Percentiles rank a stretch among this genome's conserved stretches.
Conservation (phyloP, 2,329 filamentous ascomycete genomes). For the Xylariaceae sp. region DNA sequence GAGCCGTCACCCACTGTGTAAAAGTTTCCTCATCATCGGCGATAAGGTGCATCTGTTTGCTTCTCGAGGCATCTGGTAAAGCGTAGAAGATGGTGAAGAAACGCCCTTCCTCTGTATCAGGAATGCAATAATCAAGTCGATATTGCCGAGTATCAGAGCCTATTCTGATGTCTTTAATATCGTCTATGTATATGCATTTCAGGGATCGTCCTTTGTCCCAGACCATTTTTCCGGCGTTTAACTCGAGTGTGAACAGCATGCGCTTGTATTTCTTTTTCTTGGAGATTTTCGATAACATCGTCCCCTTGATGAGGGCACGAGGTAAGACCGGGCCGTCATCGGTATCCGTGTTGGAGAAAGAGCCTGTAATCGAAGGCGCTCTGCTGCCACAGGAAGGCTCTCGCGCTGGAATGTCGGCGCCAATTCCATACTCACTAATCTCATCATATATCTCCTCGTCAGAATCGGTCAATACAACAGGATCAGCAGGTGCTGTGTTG, state of each 20-base stretch:
- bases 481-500: conserved; percentile 56
- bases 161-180: conserved; percentile 85
- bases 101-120: conserved; percentile 61
- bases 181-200: conserved; percentile 90
- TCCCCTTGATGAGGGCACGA: conserved; percentile 71
- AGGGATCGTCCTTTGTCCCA: conserved; percentile 77
- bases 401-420: conserved; percentile 41
- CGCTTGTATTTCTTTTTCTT: conserved; percentile 73
- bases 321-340: conserved; percentile 70
- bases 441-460: conserved; percentile 56
- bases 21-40: conserved; percentile 70
- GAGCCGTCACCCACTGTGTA: conserved; percentile 74
- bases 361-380: conserved; percentile 44
- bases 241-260: conserved; percentile 69
- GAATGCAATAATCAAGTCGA: conserved; percentile 73
- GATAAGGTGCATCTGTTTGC: conserved; percentile 84
- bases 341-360: conserved; percentile 36
- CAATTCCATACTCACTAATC: conserved; percentile 43
- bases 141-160: conserved; percentile 85
- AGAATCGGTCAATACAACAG: conserved; percentile 46
- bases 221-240: conserved; percentile 77
- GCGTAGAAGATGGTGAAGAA: conserved; percentile 92
- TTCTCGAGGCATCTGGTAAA: conserved; percentile 71
- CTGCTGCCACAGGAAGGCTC: conserved; percentile 49
- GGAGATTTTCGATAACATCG: conserved; percentile 74